These are phyloP conservation scores for Anthostomella pinea DNA, from an alignment of 2,329 filamentous ascomycete genomes.

Conservation along the genomic window DNA sequence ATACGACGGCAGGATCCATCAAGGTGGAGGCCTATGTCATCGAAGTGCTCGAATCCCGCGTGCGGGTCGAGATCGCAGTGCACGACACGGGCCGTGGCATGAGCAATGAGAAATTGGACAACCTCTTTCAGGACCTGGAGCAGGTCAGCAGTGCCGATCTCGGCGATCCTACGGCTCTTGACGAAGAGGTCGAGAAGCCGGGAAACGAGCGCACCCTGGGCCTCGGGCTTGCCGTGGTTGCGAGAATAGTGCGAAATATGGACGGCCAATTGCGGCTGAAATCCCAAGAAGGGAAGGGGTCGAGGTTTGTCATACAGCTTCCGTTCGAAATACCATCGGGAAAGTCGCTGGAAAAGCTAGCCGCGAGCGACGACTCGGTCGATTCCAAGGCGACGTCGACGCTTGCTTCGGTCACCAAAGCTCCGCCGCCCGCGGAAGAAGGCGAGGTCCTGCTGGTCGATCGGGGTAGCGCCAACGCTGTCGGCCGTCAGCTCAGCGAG, in stretches of 20 bases:
- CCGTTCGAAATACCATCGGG: slow-evolving; percentile 65
- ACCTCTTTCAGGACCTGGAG: slow-evolving; percentile 57
- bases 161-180: slow-evolving; percentile 26
- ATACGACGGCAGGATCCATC: slow-evolving; percentile 67
- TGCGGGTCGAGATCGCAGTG: slow-evolving; percentile 70
- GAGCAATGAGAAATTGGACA: slow-evolving; percentile 52
- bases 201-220: slow-evolving; percentile 56
- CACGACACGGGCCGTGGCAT: slow-evolving; percentile 74
- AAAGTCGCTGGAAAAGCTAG: slow-evolving; percentile 30
- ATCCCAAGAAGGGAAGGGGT: slow-evolving; percentile 78
- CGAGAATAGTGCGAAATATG: slow-evolving; percentile 84
- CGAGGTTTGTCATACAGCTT: slow-evolving; percentile 76
- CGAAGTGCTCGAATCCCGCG: slow-evolving; percentile 50
- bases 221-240: slow-evolving; percentile 83
- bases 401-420: slow-evolving; percentile 31
- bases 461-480: slow-evolving; percentile 31
- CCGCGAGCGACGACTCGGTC: slow-evolving; percentile 9
- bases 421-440: slow-evolving; percentile 31
- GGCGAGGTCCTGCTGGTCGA: slow-evolving; percentile 64
- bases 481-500: slow-evolving; percentile 20
- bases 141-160: slow-evolving; percentile 51
- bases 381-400: slow-evolving; percentile 23
- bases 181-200: slow-evolving; percentile 30
- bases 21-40: slow-evolving; percentile 67
- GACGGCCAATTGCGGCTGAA: slow-evolving; percentile 82